phyloP scores from a whole-genome alignment of 257 asterid species.

The Oldenlandia corymbosa region DNA sequence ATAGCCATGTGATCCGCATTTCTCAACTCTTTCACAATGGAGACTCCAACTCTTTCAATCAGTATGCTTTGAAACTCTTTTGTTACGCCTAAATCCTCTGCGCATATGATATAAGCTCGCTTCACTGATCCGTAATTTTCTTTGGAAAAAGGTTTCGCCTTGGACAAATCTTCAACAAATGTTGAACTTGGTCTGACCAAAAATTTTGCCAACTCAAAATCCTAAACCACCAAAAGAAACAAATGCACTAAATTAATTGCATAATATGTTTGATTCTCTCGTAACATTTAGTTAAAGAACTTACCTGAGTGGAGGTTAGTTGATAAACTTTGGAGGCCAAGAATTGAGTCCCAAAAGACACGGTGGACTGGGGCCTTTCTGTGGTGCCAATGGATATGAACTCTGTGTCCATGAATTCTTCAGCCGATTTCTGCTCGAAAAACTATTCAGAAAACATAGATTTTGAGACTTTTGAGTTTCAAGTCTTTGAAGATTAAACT shows the following conservation, averaged over 20 bases:
- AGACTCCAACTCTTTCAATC: conserved; percentile 10
- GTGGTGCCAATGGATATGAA: conserved; percentile 1
- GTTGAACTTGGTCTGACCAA: conserved; percentile 13
- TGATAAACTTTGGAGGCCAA: conserved; percentile 14
- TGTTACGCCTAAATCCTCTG: conserved; percentile 9
- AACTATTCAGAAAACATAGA: background rate
- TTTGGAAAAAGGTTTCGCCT: conserved; percentile 5
- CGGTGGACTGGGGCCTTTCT: background rate
- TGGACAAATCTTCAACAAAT: conserved; percentile 9
- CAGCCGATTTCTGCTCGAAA: background rate
- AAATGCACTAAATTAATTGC: too few relatives aligned
- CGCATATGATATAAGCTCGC: conserved; percentile 12
- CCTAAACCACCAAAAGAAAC: conserved; percentile 6
- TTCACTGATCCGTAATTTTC: conserved; percentile 18
- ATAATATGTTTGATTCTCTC: background rate
- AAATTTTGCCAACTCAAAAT: conserved; percentile 14
- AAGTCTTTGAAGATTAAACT: too few relatives aligned
- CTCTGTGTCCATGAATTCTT: conserved; percentile 17
- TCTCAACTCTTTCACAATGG: background rate
- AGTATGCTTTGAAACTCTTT: conserved; percentile 14
- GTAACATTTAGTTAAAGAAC: background rate
- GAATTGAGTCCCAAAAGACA: conserved; percentile 12
- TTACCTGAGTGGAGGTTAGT: conserved; percentile 14
- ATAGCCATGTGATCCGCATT: conserved; percentile 23
- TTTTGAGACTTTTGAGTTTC: background rate